Evolutionary conservation across 768 basidiomycete species (phyloP).

Genomic region (Suillus brevipes): DNA sequence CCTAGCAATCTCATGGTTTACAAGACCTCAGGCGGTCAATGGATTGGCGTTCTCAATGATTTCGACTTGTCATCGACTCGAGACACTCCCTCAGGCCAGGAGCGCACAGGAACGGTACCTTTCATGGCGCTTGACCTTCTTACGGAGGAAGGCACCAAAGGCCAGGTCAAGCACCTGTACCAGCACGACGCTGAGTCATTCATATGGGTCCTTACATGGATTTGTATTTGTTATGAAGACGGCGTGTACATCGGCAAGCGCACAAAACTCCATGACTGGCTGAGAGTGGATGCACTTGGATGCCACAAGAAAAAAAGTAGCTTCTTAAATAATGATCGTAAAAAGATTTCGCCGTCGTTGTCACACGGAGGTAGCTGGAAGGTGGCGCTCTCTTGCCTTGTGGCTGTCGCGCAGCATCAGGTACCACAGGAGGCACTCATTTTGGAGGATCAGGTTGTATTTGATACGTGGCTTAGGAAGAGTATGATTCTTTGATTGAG

Average conservation of each 20-base stretch:
- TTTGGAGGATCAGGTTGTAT: too few relatives aligned
- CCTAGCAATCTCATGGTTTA: conserved; percentile 11
- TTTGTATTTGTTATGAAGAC: not conserved
- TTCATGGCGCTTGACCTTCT: conserved; percentile 14
- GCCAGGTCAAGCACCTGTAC: not conserved
- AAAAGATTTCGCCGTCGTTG: too few relatives aligned
- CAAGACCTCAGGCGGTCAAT: not conserved
- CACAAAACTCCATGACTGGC: not conserved
- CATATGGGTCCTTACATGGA: conserved; percentile 3
- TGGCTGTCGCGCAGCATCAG: too few relatives aligned
- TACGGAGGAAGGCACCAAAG: not conserved
- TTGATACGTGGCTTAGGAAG: too few relatives aligned
- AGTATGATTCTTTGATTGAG: too few relatives aligned
- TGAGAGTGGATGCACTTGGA: not conserved
- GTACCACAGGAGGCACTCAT: too few relatives aligned
- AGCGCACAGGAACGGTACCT: conserved; percentile 14
- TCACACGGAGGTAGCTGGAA: too few relatives aligned
- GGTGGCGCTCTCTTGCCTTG: too few relatives aligned
- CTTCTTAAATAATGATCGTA: not conserved
- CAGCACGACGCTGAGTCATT: not conserved
- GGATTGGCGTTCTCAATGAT: conserved; percentile 13
- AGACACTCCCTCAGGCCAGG: not conserved
- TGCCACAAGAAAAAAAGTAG: not conserved
- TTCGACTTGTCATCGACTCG: conserved; percentile 7
- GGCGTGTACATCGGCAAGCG: not conserved